A percentile compares a stretch with the other conserved stretches of the same genome.
These are phyloP conservation scores for Cichorium intybus DNA, from an alignment of 140 eudicot species.

Conservation along the genomic window DNA sequence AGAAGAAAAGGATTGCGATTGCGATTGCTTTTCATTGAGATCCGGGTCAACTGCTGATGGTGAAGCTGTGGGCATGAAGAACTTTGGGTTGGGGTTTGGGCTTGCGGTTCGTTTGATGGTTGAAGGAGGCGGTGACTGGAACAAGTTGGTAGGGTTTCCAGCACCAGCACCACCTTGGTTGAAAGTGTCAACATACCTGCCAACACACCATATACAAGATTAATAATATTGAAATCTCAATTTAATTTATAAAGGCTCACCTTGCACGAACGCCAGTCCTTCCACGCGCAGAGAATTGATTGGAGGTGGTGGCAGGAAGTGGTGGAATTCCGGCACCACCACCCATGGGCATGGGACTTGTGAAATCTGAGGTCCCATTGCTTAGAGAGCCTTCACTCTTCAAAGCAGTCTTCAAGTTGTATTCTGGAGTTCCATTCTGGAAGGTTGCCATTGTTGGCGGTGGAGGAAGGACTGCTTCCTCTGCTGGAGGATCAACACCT, in stretches of 20 bases:
- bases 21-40: constrained; percentile 26
- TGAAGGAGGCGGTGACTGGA: constrained; percentile 85
- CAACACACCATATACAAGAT: not conserved
- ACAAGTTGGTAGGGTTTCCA: constrained; percentile 67
- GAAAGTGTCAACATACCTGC: constrained; percentile 96
- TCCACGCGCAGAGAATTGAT: constrained; percentile 90
- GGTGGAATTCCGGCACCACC: constrained; percentile 78
- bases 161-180: constrained; percentile 87
- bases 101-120: constrained; percentile 40
- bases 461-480: constrained; percentile 82
- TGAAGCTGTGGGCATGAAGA: constrained; percentile 76
- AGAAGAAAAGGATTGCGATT: constrained; percentile 35
- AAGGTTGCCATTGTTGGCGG: constrained; percentile 76
- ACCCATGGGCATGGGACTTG: constrained; percentile 41
- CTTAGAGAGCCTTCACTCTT: constrained; percentile 33
- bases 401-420: constrained; percentile 55
- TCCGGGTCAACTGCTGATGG: constrained; percentile 30
- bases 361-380: constrained; percentile 53
- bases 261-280: constrained; percentile 89
- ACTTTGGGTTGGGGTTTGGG: constrained; percentile 41
- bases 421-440: constrained; percentile 68
- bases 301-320: constrained; percentile 70
- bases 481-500: constrained; percentile 78
- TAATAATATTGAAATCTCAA: not conserved
- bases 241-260: constrained; percentile 27